Evolutionary conservation across 805 yeast species (phyloP), one percentile per base, ranked within the genome.

Genomic region (Babjeviella inositovora): DNA sequence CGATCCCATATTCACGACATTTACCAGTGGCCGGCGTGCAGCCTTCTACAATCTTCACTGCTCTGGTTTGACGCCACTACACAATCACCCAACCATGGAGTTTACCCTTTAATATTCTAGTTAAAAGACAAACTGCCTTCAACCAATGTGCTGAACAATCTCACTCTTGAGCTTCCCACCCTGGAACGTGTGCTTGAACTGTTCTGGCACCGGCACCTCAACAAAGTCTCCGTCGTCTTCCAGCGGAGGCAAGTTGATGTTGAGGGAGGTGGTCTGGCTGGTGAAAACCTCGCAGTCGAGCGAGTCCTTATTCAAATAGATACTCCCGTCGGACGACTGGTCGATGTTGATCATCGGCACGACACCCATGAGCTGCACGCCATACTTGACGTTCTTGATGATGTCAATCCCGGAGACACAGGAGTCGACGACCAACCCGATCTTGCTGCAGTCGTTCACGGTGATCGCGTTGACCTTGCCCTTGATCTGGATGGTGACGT

Each of bases 401-500:
- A 87, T 56, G 32, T 87, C 97, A 25, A 87, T 59, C 20, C 94
- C 90, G 5, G 94, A 71, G 23, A 90, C 79, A 38, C 82, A 67
- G 14, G 77, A 64, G 30, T 90, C 97, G 17, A 84, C 62, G 15
- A 90, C 75, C 14, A 90, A 54, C 7, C 84, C 94, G 16, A 72
- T 63, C 30, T 70, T 70, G 15, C 53, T 54, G 37, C 92, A 70
- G 27, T 74, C 74, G 31, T 75, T 73, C 31, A 90, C 40, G 3
- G 94, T 67, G 26, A 90, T 66, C 1, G 95, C 90, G 38, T 82
- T 85, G 23, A 81, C 85, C 45, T 90, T 90, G 28, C 97, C 98
- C 45, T 70, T 72, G 39, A 90, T 57, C 45, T 80, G 90, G 29
- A 90, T 50, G 8, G 93, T 72, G 21, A 68, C 57, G 28, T 73